Evolutionary conservation across 2,329 filamentous ascomycete species (phyloP).

Genomic region (Gremmenia infestans): DNA sequence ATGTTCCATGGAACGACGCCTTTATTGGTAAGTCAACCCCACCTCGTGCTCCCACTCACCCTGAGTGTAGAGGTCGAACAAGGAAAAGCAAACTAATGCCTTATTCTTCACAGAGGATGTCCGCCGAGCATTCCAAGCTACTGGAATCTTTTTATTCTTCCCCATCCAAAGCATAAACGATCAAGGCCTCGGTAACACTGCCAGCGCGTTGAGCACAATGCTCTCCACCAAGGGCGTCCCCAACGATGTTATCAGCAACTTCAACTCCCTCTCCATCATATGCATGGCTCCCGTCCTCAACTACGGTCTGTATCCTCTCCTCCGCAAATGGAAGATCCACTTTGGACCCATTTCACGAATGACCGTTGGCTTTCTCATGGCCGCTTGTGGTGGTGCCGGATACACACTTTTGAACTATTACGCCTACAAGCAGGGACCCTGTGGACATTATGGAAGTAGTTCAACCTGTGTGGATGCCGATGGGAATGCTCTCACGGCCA

Average conservation of each 20-base stretch:
- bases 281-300: slow-evolving; percentile 70
- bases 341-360: slow-evolving; percentile 76
- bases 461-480: slow-evolving; percentile 10
- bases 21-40: slow-evolving; percentile 49
- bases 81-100: background rate
- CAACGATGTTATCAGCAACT: slow-evolving; percentile 72
- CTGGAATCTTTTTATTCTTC: slow-evolving; percentile 58
- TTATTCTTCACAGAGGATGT: slow-evolving; percentile 52
- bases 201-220: slow-evolving; percentile 50
- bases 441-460: slow-evolving; percentile 39
- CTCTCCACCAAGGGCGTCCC: slow-evolving; percentile 66
- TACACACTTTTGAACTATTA: slow-evolving; percentile 54
- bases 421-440: slow-evolving; percentile 59
- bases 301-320: slow-evolving; percentile 59
- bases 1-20: slow-evolving; percentile 76
- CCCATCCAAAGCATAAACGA: slow-evolving; percentile 38
- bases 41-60: background rate
- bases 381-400: slow-evolving; percentile 52
- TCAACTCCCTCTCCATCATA: slow-evolving; percentile 70
- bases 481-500: slow-evolving; percentile 10
- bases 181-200: slow-evolving; percentile 44
- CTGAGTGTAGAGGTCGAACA: background rate
- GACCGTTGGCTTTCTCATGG: slow-evolving; percentile 62
- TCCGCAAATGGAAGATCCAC: slow-evolving; percentile 56
- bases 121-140: slow-evolving; percentile 62